Evolutionary conservation across 129 eudicot genomes (phyloP), one percentile per base, ranked within the genome.

Genomic region (Mikania micrantha): DNA sequence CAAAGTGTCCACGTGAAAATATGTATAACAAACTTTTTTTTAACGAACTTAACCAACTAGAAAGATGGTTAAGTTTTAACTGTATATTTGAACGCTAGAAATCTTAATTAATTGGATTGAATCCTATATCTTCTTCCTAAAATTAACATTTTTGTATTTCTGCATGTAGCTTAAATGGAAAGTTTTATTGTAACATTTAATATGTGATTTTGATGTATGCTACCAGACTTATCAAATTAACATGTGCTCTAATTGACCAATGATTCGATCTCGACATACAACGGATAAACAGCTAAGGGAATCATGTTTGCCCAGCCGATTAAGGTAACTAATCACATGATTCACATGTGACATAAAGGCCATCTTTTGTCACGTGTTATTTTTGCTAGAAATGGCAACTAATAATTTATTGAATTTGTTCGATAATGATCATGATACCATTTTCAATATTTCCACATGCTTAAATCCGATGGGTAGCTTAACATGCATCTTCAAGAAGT

Each of bases 241-340:
- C 73, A 74, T 24, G 73, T 74, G 73, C 73, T 74, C 29, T 28
- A 50, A 73, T 64, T 9, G 45, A 64, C 64, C 11, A 39, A 35
- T 64, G 54, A 66, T 42, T 53, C n/a, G n/a, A n/a, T n/a, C 59
- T 66, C 32, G 58, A 42, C 58, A 31, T 57, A 42, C 47, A 34
- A 29, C 35, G 69, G 69, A 75, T 66, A 12, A 67, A 58, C 52
- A 48, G 20, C 25, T 28, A 75, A 59, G 7, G 52, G 41, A 67
- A 67, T 75, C 74, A 54, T 9, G 42, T 58, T 16, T 67, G 74
- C 47, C 74, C 67, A 47, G 56, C 70, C 52, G 32, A 67, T 67
- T 35, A 45, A 36, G 60, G 61, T 59, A 75, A 67, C 59, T 67
- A 67, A 60, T 24, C 79, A 58, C 79, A 67, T 75, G 79, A 35